These are phyloP conservation scores for Aspergillus carbonarius DNA, from an alignment of 2,329 filamentous ascomycete species.

Conservation along the genomic window DNA sequence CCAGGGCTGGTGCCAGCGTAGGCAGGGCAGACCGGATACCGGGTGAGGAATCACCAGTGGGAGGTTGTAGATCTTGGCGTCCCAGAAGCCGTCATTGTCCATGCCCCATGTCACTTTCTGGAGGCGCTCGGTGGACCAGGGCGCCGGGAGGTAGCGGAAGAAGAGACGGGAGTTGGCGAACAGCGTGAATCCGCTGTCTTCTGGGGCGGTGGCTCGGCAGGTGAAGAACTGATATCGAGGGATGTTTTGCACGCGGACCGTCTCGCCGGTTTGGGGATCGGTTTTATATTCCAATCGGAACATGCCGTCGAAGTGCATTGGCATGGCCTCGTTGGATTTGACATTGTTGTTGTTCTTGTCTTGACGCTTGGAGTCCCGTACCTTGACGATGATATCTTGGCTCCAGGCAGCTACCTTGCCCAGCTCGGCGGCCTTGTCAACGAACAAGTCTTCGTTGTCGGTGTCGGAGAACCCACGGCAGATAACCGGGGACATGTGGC, in stretches of 20 bases:
- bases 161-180: too few species aligned
- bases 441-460: conserved; percentile 46
- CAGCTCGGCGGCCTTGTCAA: conserved; percentile 49
- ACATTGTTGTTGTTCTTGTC: conserved; percentile 53
- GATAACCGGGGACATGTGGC: conserved; percentile 55
- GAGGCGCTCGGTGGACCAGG: conserved; percentile 20
- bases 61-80: not conserved
- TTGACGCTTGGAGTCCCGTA: conserved; percentile 50
- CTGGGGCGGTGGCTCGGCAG: conserved; percentile 17
- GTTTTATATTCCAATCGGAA: conserved; percentile 53
- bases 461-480: conserved; percentile 54
- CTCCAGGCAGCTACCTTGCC: conserved; percentile 54
- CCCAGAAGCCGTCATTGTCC: not conserved
- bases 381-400: conserved; percentile 53
- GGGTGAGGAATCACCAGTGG: not conserved
- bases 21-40: too few species aligned
- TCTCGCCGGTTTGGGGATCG: conserved; percentile 40
- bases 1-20: too few species aligned
- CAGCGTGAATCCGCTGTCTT: too few species aligned
- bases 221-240: conserved; percentile 57
- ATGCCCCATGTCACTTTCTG: not conserved
- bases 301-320: conserved; percentile 58
- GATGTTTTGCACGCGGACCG: conserved; percentile 42
- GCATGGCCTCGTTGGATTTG: conserved; percentile 56
- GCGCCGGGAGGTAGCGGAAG: conserved; percentile 39